These are phyloP conservation scores for Endotrypanum monterogeii DNA, from an alignment of 208 protist species.

Conservation along the genomic window DNA sequence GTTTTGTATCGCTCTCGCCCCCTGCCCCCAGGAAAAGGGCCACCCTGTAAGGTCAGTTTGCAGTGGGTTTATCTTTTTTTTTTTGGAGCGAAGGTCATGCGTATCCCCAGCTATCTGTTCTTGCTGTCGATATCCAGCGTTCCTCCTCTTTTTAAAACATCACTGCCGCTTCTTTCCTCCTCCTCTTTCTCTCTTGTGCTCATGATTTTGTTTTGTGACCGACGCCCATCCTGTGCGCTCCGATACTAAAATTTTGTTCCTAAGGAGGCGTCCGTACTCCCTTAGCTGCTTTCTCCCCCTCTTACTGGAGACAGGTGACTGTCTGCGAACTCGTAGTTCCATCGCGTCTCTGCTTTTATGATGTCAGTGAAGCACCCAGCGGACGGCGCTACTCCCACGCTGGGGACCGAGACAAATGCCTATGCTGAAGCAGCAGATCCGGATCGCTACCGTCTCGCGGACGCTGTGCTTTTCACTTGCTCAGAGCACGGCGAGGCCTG, in stretches of 20 bases:
- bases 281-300: neutral
- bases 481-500: constrained; percentile 46
- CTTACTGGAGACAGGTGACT: neutral
- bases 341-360: neutral
- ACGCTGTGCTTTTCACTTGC: constrained; percentile 65
- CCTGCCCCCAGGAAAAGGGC: neutral
- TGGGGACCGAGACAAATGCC: constrained; percentile 27
- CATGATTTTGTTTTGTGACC: neutral
- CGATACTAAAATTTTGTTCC: neutral
- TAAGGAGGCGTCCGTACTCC: neutral
- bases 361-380: neutral
- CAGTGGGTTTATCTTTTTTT: neutral
- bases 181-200: neutral
- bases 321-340: neutral
- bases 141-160: too few species aligned
- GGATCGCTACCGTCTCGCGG: constrained; percentile 61
- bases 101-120: neutral
- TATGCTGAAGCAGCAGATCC: constrained; percentile 65
- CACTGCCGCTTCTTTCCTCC: neutral
- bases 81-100: neutral
- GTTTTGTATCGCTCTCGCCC: neutral
- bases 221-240: neutral
- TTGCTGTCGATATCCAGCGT: too few species aligned
- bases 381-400: neutral
- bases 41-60: neutral